Base-by-base conservation (phyloP, 2,329 filamentous ascomycete species). In the Alternaria gansuensis region DNA sequence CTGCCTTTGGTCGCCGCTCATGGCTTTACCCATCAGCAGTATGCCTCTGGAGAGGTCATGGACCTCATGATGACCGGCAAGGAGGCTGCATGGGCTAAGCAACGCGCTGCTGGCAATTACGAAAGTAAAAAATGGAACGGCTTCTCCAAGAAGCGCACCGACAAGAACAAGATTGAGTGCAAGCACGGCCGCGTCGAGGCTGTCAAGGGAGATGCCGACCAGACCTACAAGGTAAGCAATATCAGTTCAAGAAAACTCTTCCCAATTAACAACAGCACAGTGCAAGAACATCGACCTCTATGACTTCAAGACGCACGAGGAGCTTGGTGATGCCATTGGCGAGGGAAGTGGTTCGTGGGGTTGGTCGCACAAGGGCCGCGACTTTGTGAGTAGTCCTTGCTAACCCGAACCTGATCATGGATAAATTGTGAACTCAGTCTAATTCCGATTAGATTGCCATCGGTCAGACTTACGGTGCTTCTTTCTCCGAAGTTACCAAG, bases 261-360 rank as follows among this genome's bases (percentile, higher is more conserved):
- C 43, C 9, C 28, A 33, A 33, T 13, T 46, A 23, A 46, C 43
- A 46, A 1, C 2, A 10, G 11, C 6, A 23, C 43, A 46, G 57
- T 79, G 77, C 67, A 77, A 77, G 59, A 72, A 77, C 55, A 79
- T 85, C 11, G 84, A 87, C 64, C 77, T 86, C 26, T 84, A 85
- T 71, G 82, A 84, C 67, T 87, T 87, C 74, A 76, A 83, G 60
- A 82, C 79, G 51, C 85, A 87, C 62, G 79, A 79, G 14, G 82
- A 82, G 48, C 80, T 87, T 4, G 85, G 84, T 10, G 82, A 81
- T 63, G 66, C 68, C 26, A 68, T 63, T 31, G 77, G 76, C 31
- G 75, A 79, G 45, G 80, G 80, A 14, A 79, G 77, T 29, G 79
- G 77, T 9, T 83, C 81, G 0, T 85, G 83, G 83, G 84, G 84